These are phyloP conservation scores for Colletotrichum echinochloae DNA, from an alignment of 2,329 filamentous ascomycete species.

Conservation along the genomic window DNA sequence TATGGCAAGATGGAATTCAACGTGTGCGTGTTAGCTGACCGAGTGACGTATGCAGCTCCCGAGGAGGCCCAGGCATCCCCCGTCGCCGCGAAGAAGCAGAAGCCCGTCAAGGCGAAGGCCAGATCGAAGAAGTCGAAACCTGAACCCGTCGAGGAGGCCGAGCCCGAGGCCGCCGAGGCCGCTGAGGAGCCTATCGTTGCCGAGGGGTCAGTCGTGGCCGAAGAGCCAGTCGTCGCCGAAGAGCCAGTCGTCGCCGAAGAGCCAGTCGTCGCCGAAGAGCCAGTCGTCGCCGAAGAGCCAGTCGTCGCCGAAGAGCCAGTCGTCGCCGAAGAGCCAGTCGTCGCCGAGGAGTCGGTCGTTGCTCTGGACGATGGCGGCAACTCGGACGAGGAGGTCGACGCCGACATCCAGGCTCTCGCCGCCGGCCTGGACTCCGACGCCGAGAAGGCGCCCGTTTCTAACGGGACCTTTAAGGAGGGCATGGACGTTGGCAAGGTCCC, in stretches of 20 bases:
- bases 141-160: constrained; percentile 46
- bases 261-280: constrained; percentile 2
- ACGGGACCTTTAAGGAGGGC: constrained; percentile 58
- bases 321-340: background rate
- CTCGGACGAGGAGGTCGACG: constrained; percentile 56
- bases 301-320: constrained; percentile 5
- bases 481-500: constrained; percentile 65
- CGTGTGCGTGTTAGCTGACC: constrained; percentile 43
- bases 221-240: background rate
- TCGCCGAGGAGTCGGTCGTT: constrained; percentile 41
- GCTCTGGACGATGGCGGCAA: constrained; percentile 47
- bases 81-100: constrained; percentile 59
- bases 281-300: constrained; percentile 38
- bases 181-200: too few relatives aligned
- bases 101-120: constrained; percentile 58
- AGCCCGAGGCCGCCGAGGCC: constrained; percentile 41
- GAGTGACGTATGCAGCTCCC: constrained; percentile 47
- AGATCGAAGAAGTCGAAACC: constrained; percentile 60
- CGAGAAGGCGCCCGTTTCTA: constrained; percentile 50
- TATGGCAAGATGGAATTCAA: constrained; percentile 38
- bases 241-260: constrained; percentile 42
- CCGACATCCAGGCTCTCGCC: constrained; percentile 58
- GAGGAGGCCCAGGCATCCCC: constrained; percentile 60
- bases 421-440: constrained; percentile 59
- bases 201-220: too few relatives aligned